A percentile compares a stretch with the other conserved stretches of the same genome.
Conservation (phyloP, 2,329 filamentous ascomycete genomes). For the Metarhizium sp. region DNA sequence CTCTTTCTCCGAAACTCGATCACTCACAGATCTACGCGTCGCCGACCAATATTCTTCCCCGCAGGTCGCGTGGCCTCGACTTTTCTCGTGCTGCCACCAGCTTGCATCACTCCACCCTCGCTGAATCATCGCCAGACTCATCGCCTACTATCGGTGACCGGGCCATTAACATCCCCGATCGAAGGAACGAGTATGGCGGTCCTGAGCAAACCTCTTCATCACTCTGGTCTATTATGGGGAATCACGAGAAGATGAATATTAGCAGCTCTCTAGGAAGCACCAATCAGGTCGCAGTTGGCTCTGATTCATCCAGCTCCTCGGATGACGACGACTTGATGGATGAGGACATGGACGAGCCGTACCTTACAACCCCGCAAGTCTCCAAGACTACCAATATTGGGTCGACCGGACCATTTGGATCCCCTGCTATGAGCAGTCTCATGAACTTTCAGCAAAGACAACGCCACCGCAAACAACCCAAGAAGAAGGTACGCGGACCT, state of each 20-base stretch:
- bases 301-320: conserved; percentile 67
- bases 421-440: conserved; percentile 64
- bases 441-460: conserved; percentile 76
- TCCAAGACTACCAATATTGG: conserved; percentile 43
- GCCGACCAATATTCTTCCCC: conserved; percentile 77
- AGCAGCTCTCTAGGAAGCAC: conserved; percentile 74
- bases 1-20: conserved; percentile 80
- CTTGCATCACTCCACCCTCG: conserved; percentile 88
- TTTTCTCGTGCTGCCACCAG: conserved; percentile 91
- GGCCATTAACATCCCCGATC: conserved; percentile 52
- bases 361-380: conserved; percentile 74
- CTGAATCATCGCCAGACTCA: conserved; percentile 82
- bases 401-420: conserved; percentile 49
- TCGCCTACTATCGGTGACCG: conserved; percentile 72
- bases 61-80: conserved; percentile 82
- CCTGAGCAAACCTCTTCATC: conserved; percentile 59
- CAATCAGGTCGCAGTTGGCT: conserved; percentile 50
- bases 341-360: conserved; percentile 69
- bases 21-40: conserved; percentile 77
- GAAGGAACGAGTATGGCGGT: conserved; percentile 39
- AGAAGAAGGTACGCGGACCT: conserved; percentile 42
- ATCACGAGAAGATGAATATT: conserved; percentile 59
- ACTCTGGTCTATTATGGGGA: conserved; percentile 62
- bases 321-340: conserved; percentile 64
- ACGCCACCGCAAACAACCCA: conserved; percentile 58